Conservation (phyloP, 306 rosid genomes). For the Carpinus fangiana region DNA sequence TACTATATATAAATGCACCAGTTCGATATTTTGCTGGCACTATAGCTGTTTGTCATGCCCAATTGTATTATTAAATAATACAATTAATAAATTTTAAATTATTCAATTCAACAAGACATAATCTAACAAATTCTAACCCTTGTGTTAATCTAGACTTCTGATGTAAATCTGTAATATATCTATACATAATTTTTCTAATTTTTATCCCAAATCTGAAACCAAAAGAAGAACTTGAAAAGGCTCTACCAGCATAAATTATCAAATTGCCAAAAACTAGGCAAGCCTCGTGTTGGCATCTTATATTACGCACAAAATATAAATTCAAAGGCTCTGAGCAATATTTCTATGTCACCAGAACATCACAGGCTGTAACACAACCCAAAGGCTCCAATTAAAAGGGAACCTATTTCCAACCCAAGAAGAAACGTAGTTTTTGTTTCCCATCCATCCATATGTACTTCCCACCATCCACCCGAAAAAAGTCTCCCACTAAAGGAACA, state of each 20-base stretch:
- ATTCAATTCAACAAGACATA: too few species aligned
- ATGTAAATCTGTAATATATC: too few species aligned
- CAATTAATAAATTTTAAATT: too few species aligned
- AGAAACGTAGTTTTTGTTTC: background rate
- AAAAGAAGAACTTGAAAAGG: background rate
- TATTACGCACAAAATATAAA: background rate
- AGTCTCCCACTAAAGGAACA: constrained; percentile 31
- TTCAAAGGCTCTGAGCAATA: background rate
- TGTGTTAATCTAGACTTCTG: too few species aligned
- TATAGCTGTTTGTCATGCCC: too few species aligned
- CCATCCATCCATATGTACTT: constrained; percentile 19
- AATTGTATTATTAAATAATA: too few species aligned
- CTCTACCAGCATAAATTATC: background rate
- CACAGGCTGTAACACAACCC: background rate
- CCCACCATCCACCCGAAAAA: constrained; percentile 7
- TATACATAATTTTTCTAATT: too few species aligned
- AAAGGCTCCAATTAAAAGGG: constrained; percentile 6
- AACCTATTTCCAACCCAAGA: constrained; percentile 1
- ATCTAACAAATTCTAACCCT: too few species aligned
- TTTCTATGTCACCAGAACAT: background rate
- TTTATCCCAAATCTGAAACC: too few species aligned
- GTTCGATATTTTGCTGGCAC: too few species aligned
- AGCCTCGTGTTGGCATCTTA: background rate
- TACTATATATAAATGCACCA: too few species aligned
- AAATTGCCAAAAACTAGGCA: constrained; percentile 1